phyloP scores from a whole-genome alignment of 495 filamentous ascomycete species.

The Penicillium riverlandense region DNA sequence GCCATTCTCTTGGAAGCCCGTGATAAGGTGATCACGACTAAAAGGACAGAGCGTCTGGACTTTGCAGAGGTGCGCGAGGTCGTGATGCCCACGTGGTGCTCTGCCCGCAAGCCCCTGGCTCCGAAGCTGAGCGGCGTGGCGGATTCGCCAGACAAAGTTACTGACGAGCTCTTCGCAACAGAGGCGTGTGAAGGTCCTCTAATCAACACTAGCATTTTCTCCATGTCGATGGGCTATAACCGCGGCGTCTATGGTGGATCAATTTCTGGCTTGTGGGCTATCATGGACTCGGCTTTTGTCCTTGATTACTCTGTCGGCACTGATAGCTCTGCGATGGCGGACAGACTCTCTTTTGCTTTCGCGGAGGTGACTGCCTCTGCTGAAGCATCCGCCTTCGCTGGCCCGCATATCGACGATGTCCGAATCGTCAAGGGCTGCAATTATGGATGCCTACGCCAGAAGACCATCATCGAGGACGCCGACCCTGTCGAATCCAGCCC shows the following conservation, averaged over 20 bases:
- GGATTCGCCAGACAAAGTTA: conserved; percentile 1
- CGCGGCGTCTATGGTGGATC: conserved; percentile 6
- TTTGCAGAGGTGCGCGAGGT: conserved; percentile 6
- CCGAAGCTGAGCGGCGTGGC: conserved; percentile 7
- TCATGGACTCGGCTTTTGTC: conserved; percentile 7
- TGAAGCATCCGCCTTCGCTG: conserved; percentile 5
- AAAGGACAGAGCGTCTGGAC: neutral
- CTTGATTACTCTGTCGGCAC: conserved; percentile 5
- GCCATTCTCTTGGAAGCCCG: conserved; percentile 2
- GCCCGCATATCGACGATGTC: conserved; percentile 5
- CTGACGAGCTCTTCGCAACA: neutral
- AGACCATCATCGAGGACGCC: conserved; percentile 5
- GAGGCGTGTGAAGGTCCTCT: conserved; percentile 3
- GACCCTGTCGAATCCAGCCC: conserved; percentile 6
- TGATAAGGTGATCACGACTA: conserved; percentile 2
- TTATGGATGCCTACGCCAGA: conserved; percentile 5
- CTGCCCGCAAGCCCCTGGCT: conserved; percentile 3
- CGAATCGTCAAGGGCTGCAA: conserved; percentile 6
- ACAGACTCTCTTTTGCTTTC: conserved; percentile 6
- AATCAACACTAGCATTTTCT: conserved; percentile 3
- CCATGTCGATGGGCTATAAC: conserved; percentile 5
- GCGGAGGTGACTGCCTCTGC: conserved; percentile 7
- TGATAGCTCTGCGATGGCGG: conserved; percentile 4
- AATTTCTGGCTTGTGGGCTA: conserved; percentile 6
- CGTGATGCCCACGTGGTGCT: neutral